Evolutionary conservation across 345 rosid species (phyloP), one percentile per base, ranked within the genome.

Genomic region (Salix arbutifolia): DNA sequence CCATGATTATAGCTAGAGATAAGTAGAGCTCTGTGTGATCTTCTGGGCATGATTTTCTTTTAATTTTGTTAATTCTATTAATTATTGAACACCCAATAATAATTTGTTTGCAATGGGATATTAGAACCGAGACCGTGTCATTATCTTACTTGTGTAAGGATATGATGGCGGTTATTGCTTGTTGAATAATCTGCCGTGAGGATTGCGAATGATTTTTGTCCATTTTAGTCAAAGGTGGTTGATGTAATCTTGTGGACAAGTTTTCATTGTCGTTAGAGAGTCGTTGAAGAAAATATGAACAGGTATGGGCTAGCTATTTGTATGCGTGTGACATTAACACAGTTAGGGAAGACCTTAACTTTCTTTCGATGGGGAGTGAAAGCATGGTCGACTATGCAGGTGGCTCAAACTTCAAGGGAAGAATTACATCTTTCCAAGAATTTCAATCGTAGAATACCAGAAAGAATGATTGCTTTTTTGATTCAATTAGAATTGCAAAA

Each of bases 141-240:
- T 52, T 30, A 65, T 30, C 9, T 25, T 18, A 65, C 35, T 35
- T 67, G 23, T 37, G 38, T 4, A 30, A 67, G 3, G 25, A 67
- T 67, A 53, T 58, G 6, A 9, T 33, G 50, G 58, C 31, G 62
- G 42, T 14, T 72, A 28, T 18, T 8, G 16, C 42, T 65, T 21
- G 70, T 44, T 53, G 35, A 48, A 40, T 37, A 23, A 44, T 35
- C 58, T 11, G 17, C 19, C 10, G 13, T 18, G 14, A 10, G 17
- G 65, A 17, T 25, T 25, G 50, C 4, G 56, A 61, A 28, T 7
- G 25, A 6, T 11, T 60, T 72, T 30, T 46, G 65, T 48, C 12
- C 26, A 46, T 19, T 65, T 70, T 71, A 26, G 76, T 74, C 84
- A 82, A 74, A 16, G 73, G 71, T 70, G 8, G 84, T 81, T 77